A percentile compares a stretch with the other conserved stretches of the same genome.
phyloP scores from a whole-genome alignment of 768 basidiomycete genomes.

The Boletus barrowsii region DNA sequence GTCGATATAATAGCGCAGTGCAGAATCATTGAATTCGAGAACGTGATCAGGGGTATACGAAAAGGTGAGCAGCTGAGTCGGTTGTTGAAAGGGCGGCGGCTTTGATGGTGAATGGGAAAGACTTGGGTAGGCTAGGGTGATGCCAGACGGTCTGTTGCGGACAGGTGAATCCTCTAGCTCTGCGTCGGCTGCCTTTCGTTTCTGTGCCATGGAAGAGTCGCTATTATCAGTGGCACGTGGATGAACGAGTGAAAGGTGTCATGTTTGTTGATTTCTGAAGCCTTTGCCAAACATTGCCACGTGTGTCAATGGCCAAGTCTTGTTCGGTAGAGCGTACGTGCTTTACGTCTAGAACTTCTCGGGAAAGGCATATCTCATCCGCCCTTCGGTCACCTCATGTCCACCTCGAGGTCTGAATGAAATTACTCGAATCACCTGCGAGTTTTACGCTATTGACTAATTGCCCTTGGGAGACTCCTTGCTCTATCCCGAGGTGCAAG shows the following conservation, averaged over 20 bases:
- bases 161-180: conserved; percentile 5
- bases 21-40: conserved; percentile 64
- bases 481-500: neutral
- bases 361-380: conserved; percentile 3
- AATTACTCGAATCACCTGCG: conserved; percentile 14
- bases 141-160: neutral
- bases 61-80: conserved; percentile 65
- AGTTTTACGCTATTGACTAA: conserved; percentile 18
- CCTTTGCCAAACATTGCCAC: conserved; percentile 26
- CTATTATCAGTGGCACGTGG: neutral
- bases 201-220: conserved; percentile 22
- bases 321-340: neutral
- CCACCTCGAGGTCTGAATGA: conserved; percentile 20
- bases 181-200: conserved; percentile 24
- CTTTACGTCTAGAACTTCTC: neutral
- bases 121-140: conserved; percentile 21
- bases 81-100: conserved; percentile 60
- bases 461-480: neutral
- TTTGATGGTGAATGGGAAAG: conserved; percentile 20
- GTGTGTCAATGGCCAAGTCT: neutral
- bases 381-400: conserved; percentile 17
- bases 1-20: conserved; percentile 66
- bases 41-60: conserved; percentile 59
- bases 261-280: conserved; percentile 19
- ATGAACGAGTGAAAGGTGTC: neutral